A percentile compares a stretch with the other conserved stretches of the same genome.
Conservation (phyloP, 1,284 basidiomycete species). For the Leccinum cinnamomeum region DNA sequence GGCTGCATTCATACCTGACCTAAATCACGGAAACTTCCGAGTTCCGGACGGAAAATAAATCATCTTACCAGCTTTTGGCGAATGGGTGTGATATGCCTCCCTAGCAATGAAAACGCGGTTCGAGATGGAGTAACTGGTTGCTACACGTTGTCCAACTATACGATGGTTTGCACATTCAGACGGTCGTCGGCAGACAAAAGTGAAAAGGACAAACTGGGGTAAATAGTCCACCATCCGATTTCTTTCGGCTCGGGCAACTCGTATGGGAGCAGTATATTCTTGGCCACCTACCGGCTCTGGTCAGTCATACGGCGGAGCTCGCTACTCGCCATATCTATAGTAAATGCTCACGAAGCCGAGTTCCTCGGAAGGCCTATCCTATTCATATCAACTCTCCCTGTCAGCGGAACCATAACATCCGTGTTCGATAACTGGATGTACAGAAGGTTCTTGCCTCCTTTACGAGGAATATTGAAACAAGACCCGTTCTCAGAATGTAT, state of each 20-base stretch:
- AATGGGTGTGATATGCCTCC: neutral
- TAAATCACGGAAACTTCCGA: neutral
- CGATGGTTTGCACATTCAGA: neutral
- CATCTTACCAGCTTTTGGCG: neutral
- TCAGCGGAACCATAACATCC: neutral
- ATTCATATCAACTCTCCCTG: neutral
- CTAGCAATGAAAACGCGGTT: neutral
- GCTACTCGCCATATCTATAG: neutral
- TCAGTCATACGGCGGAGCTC: neutral
- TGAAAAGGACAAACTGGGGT: neutral
- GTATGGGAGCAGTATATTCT: neutral
- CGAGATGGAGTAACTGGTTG: neutral
- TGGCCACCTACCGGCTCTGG: neutral
- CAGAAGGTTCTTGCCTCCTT: neutral
- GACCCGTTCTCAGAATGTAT: neutral
- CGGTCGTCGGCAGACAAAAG: too few species aligned
- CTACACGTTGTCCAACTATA: neutral
- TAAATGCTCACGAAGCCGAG: neutral
- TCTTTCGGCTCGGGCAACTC: neutral
- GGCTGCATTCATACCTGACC: constrained; percentile 1
- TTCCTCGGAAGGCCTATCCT: neutral
- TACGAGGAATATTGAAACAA: neutral
- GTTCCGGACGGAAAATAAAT: too few species aligned
- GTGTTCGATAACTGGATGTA: neutral
- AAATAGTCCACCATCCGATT: neutral